Conservation (phyloP, 352 stramenopile genomes). For the Sclerospora graminicola region DNA sequence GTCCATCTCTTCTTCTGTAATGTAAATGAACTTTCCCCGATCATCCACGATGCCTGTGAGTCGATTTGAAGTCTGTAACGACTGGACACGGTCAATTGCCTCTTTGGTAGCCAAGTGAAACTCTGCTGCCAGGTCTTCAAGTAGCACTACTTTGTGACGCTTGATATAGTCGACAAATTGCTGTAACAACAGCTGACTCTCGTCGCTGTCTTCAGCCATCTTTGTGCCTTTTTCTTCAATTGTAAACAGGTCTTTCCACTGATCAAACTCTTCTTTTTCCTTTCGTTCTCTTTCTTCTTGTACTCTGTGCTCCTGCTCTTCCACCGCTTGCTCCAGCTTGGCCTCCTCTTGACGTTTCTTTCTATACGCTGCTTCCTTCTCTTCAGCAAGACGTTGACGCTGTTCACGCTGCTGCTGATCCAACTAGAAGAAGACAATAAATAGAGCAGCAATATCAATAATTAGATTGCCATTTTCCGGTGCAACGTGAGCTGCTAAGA, state of each 20-base stretch:
- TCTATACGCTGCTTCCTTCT: conserved; percentile 46
- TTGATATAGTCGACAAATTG: conserved; percentile 70
- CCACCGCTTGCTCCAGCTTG: conserved; percentile 30
- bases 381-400: conserved; percentile 33
- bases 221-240: conserved; percentile 58
- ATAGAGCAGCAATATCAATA: neutral
- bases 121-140: conserved; percentile 57
- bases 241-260: conserved; percentile 70
- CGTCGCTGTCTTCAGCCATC: conserved; percentile 39
- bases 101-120: conserved; percentile 62
- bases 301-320: conserved; percentile 34
- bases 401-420: conserved; percentile 60
- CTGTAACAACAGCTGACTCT: conserved; percentile 52
- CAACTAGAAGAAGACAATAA: conserved; percentile 27
- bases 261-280: conserved; percentile 63
- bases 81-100: conserved; percentile 50
- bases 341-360: conserved; percentile 56
- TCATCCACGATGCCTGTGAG: conserved; percentile 71
- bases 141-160: conserved; percentile 61
- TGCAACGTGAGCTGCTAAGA: conserved; percentile 11
- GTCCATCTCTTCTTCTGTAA: conserved; percentile 72
- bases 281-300: conserved; percentile 45
- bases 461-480: neutral
- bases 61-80: conserved; percentile 38
- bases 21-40: conserved; percentile 75